Conservation (phyloP, 208 protist genomes). For the Trypanosomatidae sp. region DNA sequence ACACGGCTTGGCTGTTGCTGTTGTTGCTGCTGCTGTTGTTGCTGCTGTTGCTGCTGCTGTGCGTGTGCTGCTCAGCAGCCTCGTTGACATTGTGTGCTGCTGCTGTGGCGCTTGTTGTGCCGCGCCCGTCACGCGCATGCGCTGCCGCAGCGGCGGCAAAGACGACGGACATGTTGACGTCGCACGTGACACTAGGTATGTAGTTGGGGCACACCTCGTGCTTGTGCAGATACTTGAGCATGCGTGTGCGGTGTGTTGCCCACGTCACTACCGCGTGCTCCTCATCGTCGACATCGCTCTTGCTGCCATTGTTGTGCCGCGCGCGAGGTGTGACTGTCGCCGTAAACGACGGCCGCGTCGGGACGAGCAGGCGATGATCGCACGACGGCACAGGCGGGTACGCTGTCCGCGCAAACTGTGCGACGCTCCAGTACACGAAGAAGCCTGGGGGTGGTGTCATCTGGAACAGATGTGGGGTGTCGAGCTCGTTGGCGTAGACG, state of each 20-base stretch:
- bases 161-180: constrained; percentile 82
- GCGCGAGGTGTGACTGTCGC: no score
- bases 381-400: constrained; percentile 47
- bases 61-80: neutral
- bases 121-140: constrained; percentile 3
- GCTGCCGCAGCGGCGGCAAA: constrained; percentile 64
- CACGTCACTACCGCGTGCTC: constrained; percentile 11
- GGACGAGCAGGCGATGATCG: constrained; percentile 67
- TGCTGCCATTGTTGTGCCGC: no score
- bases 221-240: constrained; percentile 65
- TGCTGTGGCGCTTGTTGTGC: neutral
- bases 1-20: constrained; percentile 42
- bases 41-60: constrained; percentile 11
- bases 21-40: constrained; percentile 31
- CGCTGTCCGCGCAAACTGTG: constrained; percentile 68
- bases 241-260: constrained; percentile 29
- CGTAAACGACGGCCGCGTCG: constrained; percentile 13
- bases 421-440: constrained; percentile 79
- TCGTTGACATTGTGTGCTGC: neutral
- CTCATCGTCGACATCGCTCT: no score
- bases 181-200: constrained; percentile 36
- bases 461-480: constrained; percentile 81
- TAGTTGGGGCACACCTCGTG: constrained; percentile 69
- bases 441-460: constrained; percentile 77
- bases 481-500: constrained; percentile 80